Conservation (phyloP, 495 filamentous ascomycete species). For the Penicillium verhagenii region DNA sequence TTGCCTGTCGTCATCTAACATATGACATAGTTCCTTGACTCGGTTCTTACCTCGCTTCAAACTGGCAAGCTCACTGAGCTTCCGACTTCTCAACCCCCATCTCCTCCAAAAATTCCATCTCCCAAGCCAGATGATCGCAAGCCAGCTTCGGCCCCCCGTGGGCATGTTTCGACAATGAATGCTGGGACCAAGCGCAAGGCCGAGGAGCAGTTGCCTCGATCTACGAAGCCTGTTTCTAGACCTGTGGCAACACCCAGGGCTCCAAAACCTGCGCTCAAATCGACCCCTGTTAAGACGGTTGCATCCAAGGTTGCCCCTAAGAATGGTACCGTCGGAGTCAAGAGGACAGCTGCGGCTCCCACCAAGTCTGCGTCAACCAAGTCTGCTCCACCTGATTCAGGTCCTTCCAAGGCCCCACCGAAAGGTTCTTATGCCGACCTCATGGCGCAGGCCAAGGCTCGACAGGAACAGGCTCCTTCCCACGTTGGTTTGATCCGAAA, state of each 20-base stretch:
- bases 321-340: slow-evolving; percentile 15
- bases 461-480: slow-evolving; percentile 36
- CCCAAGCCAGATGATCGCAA: slow-evolving; percentile 30
- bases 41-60: slow-evolving; percentile 55
- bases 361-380: slow-evolving; percentile 1
- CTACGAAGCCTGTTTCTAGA: slow-evolving; percentile 7
- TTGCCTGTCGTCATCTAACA: slow-evolving; percentile 20
- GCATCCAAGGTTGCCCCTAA: slow-evolving; percentile 21
- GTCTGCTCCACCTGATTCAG: background rate
- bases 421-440: slow-evolving; percentile 46
- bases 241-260: slow-evolving; percentile 16
- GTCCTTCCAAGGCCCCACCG: slow-evolving; percentile 34
- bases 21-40: slow-evolving; percentile 53
- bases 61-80: slow-evolving; percentile 40
- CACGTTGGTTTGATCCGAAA: slow-evolving; percentile 38
- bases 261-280: slow-evolving; percentile 9
- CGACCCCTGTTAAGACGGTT: slow-evolving; percentile 12
- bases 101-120: slow-evolving; percentile 27
- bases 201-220: slow-evolving; percentile 37
- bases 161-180: slow-evolving; percentile 14
- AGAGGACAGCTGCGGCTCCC: slow-evolving; percentile 1
- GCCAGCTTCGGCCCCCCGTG: slow-evolving; percentile 12
- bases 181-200: slow-evolving; percentile 45
- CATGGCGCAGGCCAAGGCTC: slow-evolving; percentile 39
- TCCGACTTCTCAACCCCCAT: slow-evolving; percentile 31